Percentiles rank a stretch among this genome's conserved stretches.
Conservation (phyloP, 2,329 filamentous ascomycete genomes). For the Botrytis squamosa region DNA sequence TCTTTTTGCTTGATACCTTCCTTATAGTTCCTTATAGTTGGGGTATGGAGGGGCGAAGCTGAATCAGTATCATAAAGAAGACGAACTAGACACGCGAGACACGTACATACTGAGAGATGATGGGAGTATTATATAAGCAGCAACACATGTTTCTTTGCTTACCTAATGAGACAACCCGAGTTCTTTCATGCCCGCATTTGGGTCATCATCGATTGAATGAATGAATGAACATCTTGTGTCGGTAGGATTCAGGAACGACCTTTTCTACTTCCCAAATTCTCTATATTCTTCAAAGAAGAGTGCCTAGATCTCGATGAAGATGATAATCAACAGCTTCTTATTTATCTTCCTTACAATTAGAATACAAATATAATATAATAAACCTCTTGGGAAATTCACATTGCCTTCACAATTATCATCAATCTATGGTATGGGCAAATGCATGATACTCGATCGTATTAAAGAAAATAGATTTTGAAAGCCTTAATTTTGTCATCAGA, state of each 20-base stretch:
- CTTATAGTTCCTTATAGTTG: background rate
- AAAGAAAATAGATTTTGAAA: background rate
- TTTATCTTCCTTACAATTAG: background rate
- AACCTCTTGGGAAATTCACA: too few relatives aligned
- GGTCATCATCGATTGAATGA: background rate
- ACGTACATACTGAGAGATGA: background rate
- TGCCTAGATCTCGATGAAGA: background rate
- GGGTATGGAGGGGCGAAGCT: background rate
- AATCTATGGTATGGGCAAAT: background rate
- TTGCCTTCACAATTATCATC: background rate
- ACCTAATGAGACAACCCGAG: background rate
- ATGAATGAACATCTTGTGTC: background rate
- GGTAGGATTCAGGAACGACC: background rate
- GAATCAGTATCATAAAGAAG: background rate
- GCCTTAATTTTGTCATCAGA: constrained; percentile 10
- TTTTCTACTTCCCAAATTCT: background rate
- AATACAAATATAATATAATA: background rate
- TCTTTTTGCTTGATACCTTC: background rate
- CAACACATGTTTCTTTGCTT: background rate
- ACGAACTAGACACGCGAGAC: background rate
- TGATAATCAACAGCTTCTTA: background rate
- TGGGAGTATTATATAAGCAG: constrained; percentile 4
- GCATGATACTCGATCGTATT: too few relatives aligned
- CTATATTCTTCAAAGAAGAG: background rate
- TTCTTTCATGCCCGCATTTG: constrained; percentile 18